Percentiles rank a stretch among this genome's conserved stretches.
Conservation (phyloP, 352 stramenopile genomes). For the Phytophthora sansomeana region DNA sequence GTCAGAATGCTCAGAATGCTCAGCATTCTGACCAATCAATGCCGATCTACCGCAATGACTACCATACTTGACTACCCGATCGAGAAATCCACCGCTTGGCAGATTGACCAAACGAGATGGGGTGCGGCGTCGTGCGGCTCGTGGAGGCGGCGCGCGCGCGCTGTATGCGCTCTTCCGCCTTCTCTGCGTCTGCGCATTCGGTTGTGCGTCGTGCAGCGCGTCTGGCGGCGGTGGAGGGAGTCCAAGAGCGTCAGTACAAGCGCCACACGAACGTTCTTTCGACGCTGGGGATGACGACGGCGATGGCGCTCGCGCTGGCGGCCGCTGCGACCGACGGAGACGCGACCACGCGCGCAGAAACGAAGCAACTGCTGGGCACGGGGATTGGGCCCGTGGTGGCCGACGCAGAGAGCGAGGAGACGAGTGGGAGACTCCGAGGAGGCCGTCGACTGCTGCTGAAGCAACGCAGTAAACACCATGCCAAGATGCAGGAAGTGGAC, state of each 20-base stretch:
- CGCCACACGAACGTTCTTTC: constrained; percentile 1
- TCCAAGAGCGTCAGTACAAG: background rate
- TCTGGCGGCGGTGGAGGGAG: background rate
- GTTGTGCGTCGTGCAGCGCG: background rate
- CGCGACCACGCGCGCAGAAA: constrained; percentile 3
- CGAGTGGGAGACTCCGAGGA: constrained; percentile 22
- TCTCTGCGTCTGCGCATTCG: background rate
- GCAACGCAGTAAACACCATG: constrained; percentile 63
- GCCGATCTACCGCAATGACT: no score
- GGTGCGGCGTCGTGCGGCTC: constrained; percentile 8
- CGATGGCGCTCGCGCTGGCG: constrained; percentile 17
- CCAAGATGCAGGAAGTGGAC: constrained; percentile 69
- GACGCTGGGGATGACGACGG: constrained; percentile 17
- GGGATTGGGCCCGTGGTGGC: constrained; percentile 1
- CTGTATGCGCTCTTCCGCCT: background rate
- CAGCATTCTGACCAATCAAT: no score
- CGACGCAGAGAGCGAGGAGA: constrained; percentile 18
- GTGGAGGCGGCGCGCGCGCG: constrained; percentile 7
- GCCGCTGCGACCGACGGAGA: constrained; percentile 13
- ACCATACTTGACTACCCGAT: no score
- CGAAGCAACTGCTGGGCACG: constrained; percentile 17
- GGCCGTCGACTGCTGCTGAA: constrained; percentile 62
- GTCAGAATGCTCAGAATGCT: no score
- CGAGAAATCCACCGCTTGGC: no score
- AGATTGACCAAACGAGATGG: constrained; percentile 5